Base-by-base conservation (phyloP, 352 stramenopile species). In the Globisporangium apiculatum region DNA sequence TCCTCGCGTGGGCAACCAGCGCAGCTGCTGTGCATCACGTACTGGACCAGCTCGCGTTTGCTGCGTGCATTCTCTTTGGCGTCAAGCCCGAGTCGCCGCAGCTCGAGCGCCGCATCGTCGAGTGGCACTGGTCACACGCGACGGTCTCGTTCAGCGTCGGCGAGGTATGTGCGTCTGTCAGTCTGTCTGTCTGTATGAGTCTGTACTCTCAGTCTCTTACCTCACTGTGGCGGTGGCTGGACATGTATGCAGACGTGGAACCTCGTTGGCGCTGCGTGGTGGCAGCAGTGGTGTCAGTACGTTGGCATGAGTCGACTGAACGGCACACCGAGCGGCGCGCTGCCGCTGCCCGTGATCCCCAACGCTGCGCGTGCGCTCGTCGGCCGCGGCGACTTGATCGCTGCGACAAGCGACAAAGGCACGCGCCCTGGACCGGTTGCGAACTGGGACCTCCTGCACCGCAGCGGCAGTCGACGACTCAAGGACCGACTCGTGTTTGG, bases 211-310 rank as follows among this genome's bases (percentile, higher is more conserved):
- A 9, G 9, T 51, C 18, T 4, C 7, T 7, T 7, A 9, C 17
- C 31, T 46, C 7, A 8, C 50, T 46, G 10, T 37, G 47, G 3
- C 7, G 12, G 47, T 50, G n/a, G 24, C 46, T 35, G 46, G n/a
- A 35, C 17, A 45, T 69, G 12, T 58, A 17, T 10, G 2, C 67
- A 94, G 76, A 76, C 58, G 6, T 95, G 83, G 81, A 86, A 93
- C 37, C 67, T 93, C 37, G 57, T 94, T 15, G 84, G 75, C 7
- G 71, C 76, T 4, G 73, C 72, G 46, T 93, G 85, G 83, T 95
- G 83, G 85, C 69, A 74, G 17, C 79, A 87, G 50, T 95, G 83
- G 85, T 93, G 81, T 43, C 71, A 83, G 42, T 92, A 91, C 59
- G 70, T 73, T 35, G 66, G 61, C 0, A 87, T 93, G 71, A 67